These are phyloP conservation scores for Avena eriantha DNA, from an alignment of 176 grass and related monocot genomes.

Conservation along the genomic window DNA sequence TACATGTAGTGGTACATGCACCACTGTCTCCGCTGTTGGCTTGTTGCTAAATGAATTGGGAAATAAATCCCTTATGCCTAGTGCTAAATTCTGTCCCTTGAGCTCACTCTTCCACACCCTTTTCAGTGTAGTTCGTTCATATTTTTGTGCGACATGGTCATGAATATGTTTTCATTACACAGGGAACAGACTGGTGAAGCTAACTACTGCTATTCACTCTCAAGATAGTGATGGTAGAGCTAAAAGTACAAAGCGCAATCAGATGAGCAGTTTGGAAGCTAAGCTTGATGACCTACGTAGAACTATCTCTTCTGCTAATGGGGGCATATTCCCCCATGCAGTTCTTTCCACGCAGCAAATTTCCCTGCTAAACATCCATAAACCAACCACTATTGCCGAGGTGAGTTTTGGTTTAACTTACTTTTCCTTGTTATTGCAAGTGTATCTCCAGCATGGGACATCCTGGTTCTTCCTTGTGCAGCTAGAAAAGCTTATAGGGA, in stretches of 20 bases:
- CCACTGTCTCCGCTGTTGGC: background rate
- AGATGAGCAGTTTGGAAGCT: constrained; percentile 65
- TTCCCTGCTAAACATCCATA: constrained; percentile 58
- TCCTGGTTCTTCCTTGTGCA: constrained; percentile 46
- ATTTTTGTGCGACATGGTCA: background rate
- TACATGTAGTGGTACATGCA: background rate
- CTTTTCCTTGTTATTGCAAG: constrained; percentile 12
- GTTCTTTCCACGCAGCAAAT: constrained; percentile 77
- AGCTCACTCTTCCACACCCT: background rate
- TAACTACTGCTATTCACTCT: constrained; percentile 45
- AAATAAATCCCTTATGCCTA: background rate
- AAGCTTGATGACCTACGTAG: constrained; percentile 75
- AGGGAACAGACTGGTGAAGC: constrained; percentile 74
- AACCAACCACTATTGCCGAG: constrained; percentile 62
- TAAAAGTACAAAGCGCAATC: constrained; percentile 58
- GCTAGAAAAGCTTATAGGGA: constrained; percentile 85
- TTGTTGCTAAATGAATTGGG: constrained; percentile 2
- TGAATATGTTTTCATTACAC: constrained; percentile 35
- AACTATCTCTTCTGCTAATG: constrained; percentile 60
- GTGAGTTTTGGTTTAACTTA: constrained; percentile 49
- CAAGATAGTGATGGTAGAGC: constrained; percentile 37
- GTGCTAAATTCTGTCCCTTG: background rate
- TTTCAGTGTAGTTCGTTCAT: constrained; percentile 8
- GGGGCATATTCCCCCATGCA: constrained; percentile 74
- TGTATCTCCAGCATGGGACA: constrained; percentile 15